These are phyloP conservation scores for Fusarium caatingaense DNA, from an alignment of 2,329 filamentous ascomycete species.

Conservation along the genomic window DNA sequence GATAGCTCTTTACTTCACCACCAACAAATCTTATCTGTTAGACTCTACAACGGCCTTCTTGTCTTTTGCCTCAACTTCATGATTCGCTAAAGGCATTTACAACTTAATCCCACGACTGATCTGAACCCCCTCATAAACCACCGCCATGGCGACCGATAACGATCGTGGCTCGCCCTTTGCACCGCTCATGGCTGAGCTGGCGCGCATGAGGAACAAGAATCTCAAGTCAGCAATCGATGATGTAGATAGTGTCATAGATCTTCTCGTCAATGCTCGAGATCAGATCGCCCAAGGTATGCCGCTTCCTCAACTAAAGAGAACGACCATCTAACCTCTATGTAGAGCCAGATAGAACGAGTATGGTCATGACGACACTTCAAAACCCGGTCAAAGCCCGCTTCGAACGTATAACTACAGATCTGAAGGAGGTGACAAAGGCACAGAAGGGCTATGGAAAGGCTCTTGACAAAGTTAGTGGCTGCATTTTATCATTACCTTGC, in stretches of 20 bases:
- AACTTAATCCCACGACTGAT: background rate
- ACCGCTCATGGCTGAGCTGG: conserved; percentile 77
- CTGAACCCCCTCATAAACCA: conserved; percentile 6
- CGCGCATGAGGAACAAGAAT: conserved; percentile 75
- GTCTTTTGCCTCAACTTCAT: background rate
- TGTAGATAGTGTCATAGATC: conserved; percentile 84
- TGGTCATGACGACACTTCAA: conserved; percentile 85
- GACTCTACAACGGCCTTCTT: background rate
- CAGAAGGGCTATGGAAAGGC: conserved; percentile 87
- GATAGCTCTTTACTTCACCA: conserved; percentile 10
- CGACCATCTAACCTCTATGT: conserved; percentile 25
- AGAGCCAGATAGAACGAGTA: conserved; percentile 63
- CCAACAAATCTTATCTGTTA: conserved; percentile 12
- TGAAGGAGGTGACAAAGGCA: conserved; percentile 85
- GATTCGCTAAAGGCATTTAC: background rate
- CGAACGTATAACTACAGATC: conserved; percentile 80
- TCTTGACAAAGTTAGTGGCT: conserved; percentile 75
- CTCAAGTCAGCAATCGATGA: conserved; percentile 78
- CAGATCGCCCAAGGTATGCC: conserved; percentile 74
- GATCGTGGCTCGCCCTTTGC: conserved; percentile 59
- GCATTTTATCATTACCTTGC: background rate
- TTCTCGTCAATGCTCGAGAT: conserved; percentile 78
- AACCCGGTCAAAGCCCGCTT: conserved; percentile 85
- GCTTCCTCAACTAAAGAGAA: background rate
- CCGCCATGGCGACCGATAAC: conserved; percentile 51